Evolutionary conservation across 2,329 filamentous ascomycete species (phyloP).

Genomic region (Aspergillus unguis): DNA sequence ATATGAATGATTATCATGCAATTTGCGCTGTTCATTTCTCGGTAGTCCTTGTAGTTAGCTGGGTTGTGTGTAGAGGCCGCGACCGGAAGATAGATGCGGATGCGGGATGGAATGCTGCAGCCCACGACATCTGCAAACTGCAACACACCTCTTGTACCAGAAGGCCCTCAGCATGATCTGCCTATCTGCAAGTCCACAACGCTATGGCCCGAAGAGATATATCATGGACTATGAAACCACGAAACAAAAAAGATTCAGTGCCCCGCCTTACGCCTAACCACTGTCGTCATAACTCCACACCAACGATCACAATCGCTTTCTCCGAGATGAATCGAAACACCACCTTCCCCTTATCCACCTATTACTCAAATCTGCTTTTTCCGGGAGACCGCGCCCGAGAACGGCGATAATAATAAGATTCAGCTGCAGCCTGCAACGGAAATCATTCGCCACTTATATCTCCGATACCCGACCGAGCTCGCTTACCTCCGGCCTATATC

Average conservation of each 20-base stretch:
- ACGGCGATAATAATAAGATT: neutral
- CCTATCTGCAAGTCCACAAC: too few relatives aligned
- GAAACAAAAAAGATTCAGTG: neutral
- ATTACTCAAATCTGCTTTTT: neutral
- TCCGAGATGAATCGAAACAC: neutral
- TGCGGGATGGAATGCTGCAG: too few relatives aligned
- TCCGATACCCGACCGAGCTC: neutral
- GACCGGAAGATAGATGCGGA: too few relatives aligned
- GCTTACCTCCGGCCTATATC: neutral
- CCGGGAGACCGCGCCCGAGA: neutral
- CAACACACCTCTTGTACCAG: too few relatives aligned
- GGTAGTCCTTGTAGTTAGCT: too few relatives aligned
- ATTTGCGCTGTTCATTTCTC: too few relatives aligned
- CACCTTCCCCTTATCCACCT: neutral
- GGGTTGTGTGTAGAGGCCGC: too few relatives aligned
- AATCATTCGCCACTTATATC: conserved; percentile 5
- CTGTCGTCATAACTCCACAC: conserved; percentile 3
- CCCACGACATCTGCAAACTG: too few relatives aligned
- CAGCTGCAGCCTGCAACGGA: neutral
- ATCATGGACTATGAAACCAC: neutral
- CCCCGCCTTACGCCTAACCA: neutral
- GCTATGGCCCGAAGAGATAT: too few relatives aligned
- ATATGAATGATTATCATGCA: conserved; percentile 4
- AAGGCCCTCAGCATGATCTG: too few relatives aligned
- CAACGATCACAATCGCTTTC: conserved; percentile 1